Conservation (phyloP, 2,329 filamentous ascomycete species). For the Didymellaceae sp. region DNA sequence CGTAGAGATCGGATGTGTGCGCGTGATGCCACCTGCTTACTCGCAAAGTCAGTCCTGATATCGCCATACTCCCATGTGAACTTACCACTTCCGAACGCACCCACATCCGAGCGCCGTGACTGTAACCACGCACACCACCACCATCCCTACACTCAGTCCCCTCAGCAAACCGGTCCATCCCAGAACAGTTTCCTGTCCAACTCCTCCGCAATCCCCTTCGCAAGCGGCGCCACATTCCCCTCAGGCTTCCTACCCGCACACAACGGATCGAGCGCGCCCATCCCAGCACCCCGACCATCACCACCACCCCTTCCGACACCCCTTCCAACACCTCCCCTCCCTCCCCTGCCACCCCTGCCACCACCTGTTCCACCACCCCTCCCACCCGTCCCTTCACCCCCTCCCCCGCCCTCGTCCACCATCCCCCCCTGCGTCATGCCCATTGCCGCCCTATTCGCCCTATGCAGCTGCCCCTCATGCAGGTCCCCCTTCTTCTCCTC, state of each 20-base stretch:
- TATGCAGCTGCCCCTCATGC: constrained; percentile 44
- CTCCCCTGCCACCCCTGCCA: neutral
- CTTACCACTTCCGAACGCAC: no score
- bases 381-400: constrained; percentile 1
- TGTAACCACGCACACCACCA: no score
- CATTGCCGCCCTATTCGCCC: constrained; percentile 38
- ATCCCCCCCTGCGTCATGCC: constrained; percentile 11
- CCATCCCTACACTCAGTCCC: no score
- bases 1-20: no score
- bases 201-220: constrained; percentile 41
- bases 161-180: constrained; percentile 32
- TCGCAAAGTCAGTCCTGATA: no score
- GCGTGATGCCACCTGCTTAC: no score
- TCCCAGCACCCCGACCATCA: neutral
- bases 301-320: neutral
- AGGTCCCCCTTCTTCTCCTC: constrained; percentile 45
- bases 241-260: constrained; percentile 32
- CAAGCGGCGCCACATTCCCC: constrained; percentile 26
- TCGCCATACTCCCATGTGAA: no score
- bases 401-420: neutral
- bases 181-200: constrained; percentile 40
- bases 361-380: constrained; percentile 2
- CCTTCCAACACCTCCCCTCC: neutral
- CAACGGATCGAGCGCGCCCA: constrained; percentile 15
- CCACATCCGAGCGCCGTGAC: no score